phyloP scores from a whole-genome alignment of 2,329 filamentous ascomycete species.

The Phaeoacremonium minimum region DNA sequence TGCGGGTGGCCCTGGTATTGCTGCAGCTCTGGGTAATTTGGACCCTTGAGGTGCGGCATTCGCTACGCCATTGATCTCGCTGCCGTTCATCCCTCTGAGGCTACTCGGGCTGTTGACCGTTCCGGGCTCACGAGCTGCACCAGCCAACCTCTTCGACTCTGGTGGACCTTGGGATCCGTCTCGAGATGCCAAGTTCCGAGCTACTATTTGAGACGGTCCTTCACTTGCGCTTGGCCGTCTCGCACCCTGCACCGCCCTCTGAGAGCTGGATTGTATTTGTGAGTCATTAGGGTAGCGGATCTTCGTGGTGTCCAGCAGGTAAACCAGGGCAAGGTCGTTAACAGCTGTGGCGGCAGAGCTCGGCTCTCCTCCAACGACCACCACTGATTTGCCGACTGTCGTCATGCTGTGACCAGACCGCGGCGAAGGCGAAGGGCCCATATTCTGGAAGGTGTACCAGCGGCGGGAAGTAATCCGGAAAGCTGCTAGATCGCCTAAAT shows the following conservation, averaged over 20 bases:
- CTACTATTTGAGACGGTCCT: conserved; percentile 16
- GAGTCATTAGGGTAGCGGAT: conserved; percentile 90
- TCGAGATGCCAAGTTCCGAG: conserved; percentile 36
- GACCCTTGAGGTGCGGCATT: conserved; percentile 21
- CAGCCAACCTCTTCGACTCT: conserved; percentile 45
- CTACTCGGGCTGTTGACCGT: conserved; percentile 36
- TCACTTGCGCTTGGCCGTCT: conserved; percentile 26
- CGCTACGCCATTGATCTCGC: conserved; percentile 30
- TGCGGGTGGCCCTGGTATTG: conserved; percentile 29
- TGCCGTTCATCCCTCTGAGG: conserved; percentile 31
- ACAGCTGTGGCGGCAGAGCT: conserved; percentile 79
- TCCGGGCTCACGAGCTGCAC: conserved; percentile 25
- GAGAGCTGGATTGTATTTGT: conserved; percentile 29
- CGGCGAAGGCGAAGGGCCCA: conserved; percentile 92
- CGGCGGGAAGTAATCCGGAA: conserved; percentile 70
- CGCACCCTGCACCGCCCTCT: conserved; percentile 14
- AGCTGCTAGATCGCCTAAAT: conserved; percentile 89
- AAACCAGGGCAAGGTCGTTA: conserved; percentile 81
- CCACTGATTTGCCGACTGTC: conserved; percentile 83
- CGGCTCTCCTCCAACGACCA: conserved; percentile 90
- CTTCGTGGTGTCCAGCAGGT: conserved; percentile 90
- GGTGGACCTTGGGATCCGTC: conserved; percentile 48
- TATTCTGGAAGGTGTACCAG: conserved; percentile 99
- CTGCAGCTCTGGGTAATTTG: conserved; percentile 34
- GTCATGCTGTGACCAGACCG: conserved; percentile 98